These are phyloP conservation scores for Boletellus dicymbophilus DNA, from an alignment of 1,284 basidiomycete genomes.

Conservation along the genomic window DNA sequence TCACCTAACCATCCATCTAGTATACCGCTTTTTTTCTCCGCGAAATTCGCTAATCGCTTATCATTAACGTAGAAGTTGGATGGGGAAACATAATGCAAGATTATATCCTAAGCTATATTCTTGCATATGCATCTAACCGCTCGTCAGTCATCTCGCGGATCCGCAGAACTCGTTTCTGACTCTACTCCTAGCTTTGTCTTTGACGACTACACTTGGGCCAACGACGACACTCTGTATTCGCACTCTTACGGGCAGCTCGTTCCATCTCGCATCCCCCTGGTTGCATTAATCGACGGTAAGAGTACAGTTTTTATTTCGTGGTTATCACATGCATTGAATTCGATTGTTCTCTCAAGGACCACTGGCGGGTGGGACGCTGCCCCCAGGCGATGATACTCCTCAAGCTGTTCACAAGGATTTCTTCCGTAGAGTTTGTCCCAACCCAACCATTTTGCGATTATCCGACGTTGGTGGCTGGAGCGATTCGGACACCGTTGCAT, in stretches of 20 bases:
- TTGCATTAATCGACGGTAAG: constrained; percentile 24
- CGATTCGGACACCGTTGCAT: constrained; percentile 21
- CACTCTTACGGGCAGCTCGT: constrained; percentile 32
- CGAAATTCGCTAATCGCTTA: constrained; percentile 9
- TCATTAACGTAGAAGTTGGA: constrained; percentile 25
- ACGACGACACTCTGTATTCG: constrained; percentile 29
- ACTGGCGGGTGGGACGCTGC: constrained; percentile 37
- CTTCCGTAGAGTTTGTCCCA: constrained; percentile 39
- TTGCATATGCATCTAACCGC: constrained; percentile 26
- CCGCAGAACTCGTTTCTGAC: not conserved
- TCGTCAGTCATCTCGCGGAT: constrained; percentile 17
- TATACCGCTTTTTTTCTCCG: constrained; percentile 1
- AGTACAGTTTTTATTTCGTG: not conserved
- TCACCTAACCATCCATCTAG: constrained; percentile 28
- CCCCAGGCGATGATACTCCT: constrained; percentile 31
- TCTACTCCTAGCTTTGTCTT: constrained; percentile 27
- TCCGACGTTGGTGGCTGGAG: constrained; percentile 23
- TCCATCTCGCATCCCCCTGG: constrained; percentile 38
- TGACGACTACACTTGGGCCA: constrained; percentile 39
- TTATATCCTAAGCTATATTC: constrained; percentile 26
- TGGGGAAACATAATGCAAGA: constrained; percentile 39
- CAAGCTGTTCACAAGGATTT: constrained; percentile 36
- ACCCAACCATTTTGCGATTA: constrained; percentile 29
- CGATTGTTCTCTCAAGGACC: constrained; percentile 30
- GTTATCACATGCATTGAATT: not conserved